Conservation (phyloP, 768 basidiomycete genomes). For the Tephrocybe sp. region DNA sequence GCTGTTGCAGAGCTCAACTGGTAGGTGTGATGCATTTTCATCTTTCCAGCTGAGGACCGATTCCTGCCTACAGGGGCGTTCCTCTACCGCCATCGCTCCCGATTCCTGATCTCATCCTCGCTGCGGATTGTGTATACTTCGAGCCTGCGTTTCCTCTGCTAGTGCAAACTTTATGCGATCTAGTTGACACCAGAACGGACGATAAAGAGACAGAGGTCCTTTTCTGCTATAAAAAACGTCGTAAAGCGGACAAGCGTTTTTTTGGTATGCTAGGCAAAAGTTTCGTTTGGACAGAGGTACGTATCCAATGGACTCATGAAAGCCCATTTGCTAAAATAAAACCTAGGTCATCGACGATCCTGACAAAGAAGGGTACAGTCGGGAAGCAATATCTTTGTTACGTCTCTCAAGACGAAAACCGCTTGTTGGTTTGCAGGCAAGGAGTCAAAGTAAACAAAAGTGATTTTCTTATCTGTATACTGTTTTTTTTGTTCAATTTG, state of each 20-base stretch:
- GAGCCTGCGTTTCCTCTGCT: slow-evolving; percentile 91
- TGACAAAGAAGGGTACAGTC: slow-evolving; percentile 12
- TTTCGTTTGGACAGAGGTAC: slow-evolving; percentile 16
- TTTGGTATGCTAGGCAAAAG: slow-evolving; percentile 12
- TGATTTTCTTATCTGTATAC: background rate
- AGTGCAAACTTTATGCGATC: slow-evolving; percentile 70
- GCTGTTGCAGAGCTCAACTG: slow-evolving; percentile 77
- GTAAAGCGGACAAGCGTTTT: slow-evolving; percentile 47
- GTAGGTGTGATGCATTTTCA: slow-evolving; percentile 36
- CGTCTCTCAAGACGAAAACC: slow-evolving; percentile 10
- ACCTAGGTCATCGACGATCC: slow-evolving; percentile 14
- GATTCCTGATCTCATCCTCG: slow-evolving; percentile 69
- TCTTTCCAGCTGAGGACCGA: slow-evolving; percentile 8
- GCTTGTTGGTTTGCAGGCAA: background rate
- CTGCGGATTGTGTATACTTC: slow-evolving; percentile 95
- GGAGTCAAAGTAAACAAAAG: background rate
- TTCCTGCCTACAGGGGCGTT: slow-evolving; percentile 54
- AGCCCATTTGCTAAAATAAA: background rate
- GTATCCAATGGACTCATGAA: background rate
- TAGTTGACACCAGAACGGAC: slow-evolving; percentile 34
- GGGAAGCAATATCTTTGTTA: slow-evolving; percentile 14
- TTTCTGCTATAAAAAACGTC: slow-evolving; percentile 92
- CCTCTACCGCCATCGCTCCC: slow-evolving; percentile 45
- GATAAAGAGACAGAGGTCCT: slow-evolving; percentile 58
- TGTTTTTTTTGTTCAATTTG: background rate